phyloP scores from a whole-genome alignment of 352 stramenopile genomes.

The Globisporangium echinulatum region DNA sequence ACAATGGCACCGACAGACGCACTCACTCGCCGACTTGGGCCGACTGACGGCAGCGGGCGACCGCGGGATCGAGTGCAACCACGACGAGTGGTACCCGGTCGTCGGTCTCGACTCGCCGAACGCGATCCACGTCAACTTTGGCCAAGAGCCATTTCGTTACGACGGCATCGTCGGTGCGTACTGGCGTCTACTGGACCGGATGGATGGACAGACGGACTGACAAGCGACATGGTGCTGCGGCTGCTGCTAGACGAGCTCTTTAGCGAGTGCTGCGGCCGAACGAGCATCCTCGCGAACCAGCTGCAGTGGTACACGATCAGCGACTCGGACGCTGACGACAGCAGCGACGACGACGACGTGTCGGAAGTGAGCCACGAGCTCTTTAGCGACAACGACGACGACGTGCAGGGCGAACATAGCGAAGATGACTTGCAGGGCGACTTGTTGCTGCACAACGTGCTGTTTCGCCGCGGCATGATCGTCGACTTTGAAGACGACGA shows the following conservation, averaged over 20 bases:
- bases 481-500: conserved; percentile 13
- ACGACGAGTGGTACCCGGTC: conserved; percentile 64
- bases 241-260: conserved; percentile 41
- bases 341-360: conserved; percentile 1
- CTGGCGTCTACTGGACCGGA: background rate
- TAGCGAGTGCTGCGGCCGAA: conserved; percentile 25
- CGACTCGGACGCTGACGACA: conserved; percentile 29
- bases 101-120: conserved; percentile 80
- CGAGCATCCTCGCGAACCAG: conserved; percentile 16
- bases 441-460: too few relatives aligned
- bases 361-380: conserved; percentile 1
- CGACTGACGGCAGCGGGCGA: conserved; percentile 18
- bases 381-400: conserved; percentile 1
- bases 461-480: background rate
- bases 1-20: background rate
- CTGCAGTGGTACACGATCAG: conserved; percentile 54
- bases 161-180: conserved; percentile 34
- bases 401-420: conserved; percentile 1
- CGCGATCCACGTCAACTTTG: conserved; percentile 79
- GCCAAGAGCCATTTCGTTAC: conserved; percentile 59
- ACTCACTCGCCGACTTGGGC: background rate
- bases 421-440: too few relatives aligned
- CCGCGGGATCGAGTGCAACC: conserved; percentile 27
- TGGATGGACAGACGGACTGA: background rate
- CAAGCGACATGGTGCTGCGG: background rate